phyloP scores from a whole-genome alignment of 192 early-diverging fungal species.

The Podila epigama region DNA sequence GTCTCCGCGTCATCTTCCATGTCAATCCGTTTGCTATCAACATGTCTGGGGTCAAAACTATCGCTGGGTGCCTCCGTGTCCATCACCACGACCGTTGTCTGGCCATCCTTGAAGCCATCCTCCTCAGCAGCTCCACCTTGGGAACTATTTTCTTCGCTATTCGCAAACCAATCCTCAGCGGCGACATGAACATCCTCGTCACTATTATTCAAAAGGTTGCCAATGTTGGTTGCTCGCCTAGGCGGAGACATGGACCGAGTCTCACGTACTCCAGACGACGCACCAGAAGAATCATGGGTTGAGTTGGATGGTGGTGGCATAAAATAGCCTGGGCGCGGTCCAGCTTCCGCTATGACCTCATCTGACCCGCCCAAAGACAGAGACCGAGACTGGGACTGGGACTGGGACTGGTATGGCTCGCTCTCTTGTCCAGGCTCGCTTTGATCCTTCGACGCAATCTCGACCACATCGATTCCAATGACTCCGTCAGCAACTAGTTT shows the following conservation, averaged over 20 bases:
- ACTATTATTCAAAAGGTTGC: slow-evolving; percentile 42
- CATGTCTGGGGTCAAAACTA: background rate
- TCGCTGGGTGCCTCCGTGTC: too few relatives aligned
- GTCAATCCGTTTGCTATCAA: background rate
- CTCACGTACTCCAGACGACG: background rate
- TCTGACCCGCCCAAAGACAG: background rate
- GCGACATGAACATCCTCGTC: slow-evolving; percentile 45
- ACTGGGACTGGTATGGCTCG: background rate
- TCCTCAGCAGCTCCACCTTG: slow-evolving; percentile 9
- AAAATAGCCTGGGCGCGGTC: slow-evolving; percentile 22
- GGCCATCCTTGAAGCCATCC: slow-evolving; percentile 8
- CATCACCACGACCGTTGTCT: too few relatives aligned
- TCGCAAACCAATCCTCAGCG: slow-evolving; percentile 43
- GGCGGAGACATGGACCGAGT: slow-evolving; percentile 14
- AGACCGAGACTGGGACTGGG: background rate
- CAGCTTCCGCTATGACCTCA: background rate
- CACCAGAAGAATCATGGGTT: background rate
- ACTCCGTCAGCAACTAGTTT: slow-evolving; percentile 26
- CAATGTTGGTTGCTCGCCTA: slow-evolving; percentile 42
- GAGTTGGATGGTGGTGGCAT: slow-evolving; percentile 7
- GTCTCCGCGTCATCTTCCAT: slow-evolving; percentile 21
- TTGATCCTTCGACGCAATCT: background rate
- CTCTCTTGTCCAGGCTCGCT: background rate
- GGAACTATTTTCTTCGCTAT: slow-evolving; percentile 12
- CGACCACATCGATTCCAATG: slow-evolving; percentile 7